These are phyloP conservation scores for Pneumocystis oryctolagi DNA, from an alignment of 1,139 yeast genomes.

Conservation along the genomic window DNA sequence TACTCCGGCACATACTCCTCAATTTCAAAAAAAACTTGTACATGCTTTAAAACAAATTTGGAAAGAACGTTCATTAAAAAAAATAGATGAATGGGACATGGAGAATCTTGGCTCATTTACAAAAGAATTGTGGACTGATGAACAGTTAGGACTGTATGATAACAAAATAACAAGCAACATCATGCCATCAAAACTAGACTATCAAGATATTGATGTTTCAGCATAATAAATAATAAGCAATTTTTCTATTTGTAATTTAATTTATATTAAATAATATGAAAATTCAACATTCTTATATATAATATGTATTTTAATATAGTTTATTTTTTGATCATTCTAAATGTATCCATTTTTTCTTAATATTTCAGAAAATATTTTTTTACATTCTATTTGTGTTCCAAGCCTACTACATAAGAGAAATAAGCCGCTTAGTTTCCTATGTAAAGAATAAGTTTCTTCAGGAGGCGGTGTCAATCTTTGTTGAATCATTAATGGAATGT, in stretches of 20 bases:
- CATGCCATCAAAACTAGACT: too few species aligned
- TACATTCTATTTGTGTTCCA: constrained; percentile 71
- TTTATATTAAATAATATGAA: too few species aligned
- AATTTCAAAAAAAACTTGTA: constrained; percentile 60
- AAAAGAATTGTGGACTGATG: not conserved
- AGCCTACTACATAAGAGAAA: constrained; percentile 77
- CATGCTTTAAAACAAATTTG: constrained; percentile 71
- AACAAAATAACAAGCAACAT: not conserved
- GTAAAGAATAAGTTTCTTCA: constrained; percentile 89
- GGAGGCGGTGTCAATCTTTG: constrained; percentile 96
- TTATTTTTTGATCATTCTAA: not conserved
- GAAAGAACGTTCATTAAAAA: constrained; percentile 54
- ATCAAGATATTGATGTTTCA: not conserved
- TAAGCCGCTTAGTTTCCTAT: constrained; percentile 88
- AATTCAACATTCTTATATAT: not conserved
- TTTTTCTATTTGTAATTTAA: too few species aligned
- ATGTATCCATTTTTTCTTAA: constrained; percentile 26
- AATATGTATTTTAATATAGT: not conserved
- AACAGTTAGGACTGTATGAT: not conserved
- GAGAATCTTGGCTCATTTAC: not conserved
- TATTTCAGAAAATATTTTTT: constrained; percentile 57
- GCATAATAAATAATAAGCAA: not conserved
- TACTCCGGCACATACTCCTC: constrained; percentile 85
- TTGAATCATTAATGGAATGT: constrained; percentile 73
- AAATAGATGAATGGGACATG: constrained; percentile 57